Conservation (phyloP, 805 yeast species). For the Sungouiella thailandica region DNA sequence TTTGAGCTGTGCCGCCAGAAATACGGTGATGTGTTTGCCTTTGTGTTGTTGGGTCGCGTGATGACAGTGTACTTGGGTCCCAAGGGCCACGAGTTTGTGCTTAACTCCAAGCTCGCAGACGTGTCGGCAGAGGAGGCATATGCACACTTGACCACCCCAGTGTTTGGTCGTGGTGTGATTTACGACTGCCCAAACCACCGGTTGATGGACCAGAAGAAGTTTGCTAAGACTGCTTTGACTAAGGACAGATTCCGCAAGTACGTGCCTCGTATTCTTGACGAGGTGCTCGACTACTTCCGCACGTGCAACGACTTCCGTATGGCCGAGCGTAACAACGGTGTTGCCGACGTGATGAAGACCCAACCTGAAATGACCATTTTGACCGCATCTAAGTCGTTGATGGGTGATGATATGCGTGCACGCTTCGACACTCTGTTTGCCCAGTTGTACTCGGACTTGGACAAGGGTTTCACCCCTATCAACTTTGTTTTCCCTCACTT, state of each 20-base stretch:
- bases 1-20: conserved; percentile 72
- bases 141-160: conserved; percentile 97
- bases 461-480: conserved; percentile 93
- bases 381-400: conserved; percentile 87
- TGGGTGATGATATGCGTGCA: conserved; percentile 88
- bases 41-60: conserved; percentile 79
- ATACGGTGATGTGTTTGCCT: conserved; percentile 91
- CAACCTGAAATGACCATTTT: conserved; percentile 96
- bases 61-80: conserved; percentile 98
- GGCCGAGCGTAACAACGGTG: conserved; percentile 38
- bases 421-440: conserved; percentile 83
- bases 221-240: conserved; percentile 85
- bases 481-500: conserved; percentile 93
- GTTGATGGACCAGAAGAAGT: conserved; percentile 97
- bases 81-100: conserved; percentile 93
- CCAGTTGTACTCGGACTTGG: conserved; percentile 80
- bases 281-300: conserved; percentile 62
- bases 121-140: conserved; percentile 97
- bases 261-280: conserved; percentile 85
- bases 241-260: conserved; percentile 76
- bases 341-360: conserved; percentile 65
- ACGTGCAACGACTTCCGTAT: conserved; percentile 45
- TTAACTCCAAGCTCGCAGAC: conserved; percentile 82
- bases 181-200: conserved; percentile 93
- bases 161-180: conserved; percentile 94